These are phyloP conservation scores for Cytidiella melzeri DNA, from an alignment of 768 basidiomycete genomes.

Conservation along the genomic window DNA sequence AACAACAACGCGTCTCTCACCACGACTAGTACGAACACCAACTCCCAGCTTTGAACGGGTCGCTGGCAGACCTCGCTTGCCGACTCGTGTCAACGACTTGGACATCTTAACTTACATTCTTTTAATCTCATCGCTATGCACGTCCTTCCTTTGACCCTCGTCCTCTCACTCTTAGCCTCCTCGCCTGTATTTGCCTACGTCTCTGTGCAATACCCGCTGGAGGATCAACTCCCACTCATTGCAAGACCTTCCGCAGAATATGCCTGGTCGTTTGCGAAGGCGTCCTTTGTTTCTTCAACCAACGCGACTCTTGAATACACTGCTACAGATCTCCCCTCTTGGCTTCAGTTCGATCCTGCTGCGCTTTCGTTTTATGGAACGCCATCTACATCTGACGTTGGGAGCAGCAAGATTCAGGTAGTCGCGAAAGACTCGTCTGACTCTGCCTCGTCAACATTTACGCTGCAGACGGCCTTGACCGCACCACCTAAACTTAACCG, in stretches of 20 bases:
- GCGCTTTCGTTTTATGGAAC: slow-evolving; percentile 63
- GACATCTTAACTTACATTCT: slow-evolving; percentile 3
- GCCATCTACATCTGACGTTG: slow-evolving; percentile 58
- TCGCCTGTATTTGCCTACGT: slow-evolving; percentile 36
- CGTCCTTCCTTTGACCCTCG: slow-evolving; percentile 47
- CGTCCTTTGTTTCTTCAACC: slow-evolving; percentile 54
- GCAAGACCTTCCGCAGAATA: slow-evolving; percentile 62
- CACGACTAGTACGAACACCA: slow-evolving; percentile 13
- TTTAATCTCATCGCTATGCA: slow-evolving; percentile 47
- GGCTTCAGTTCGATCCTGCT: slow-evolving; percentile 68
- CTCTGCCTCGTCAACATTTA: slow-evolving; percentile 44
- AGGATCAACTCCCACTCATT: slow-evolving; percentile 71
- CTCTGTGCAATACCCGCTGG: slow-evolving; percentile 52
- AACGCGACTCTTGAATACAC: slow-evolving; percentile 44
- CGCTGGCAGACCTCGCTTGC: slow-evolving; percentile 23
- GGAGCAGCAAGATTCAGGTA: slow-evolving; percentile 53
- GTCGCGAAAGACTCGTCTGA: slow-evolving; percentile 50
- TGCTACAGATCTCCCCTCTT: slow-evolving; percentile 55
- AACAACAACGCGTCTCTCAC: slow-evolving; percentile 8
- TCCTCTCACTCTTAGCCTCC: slow-evolving; percentile 35
- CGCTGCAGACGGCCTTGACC: slow-evolving; percentile 49
- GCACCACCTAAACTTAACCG: slow-evolving; percentile 48
- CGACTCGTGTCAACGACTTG: slow-evolving; percentile 15
- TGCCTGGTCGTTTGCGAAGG: slow-evolving; percentile 59
- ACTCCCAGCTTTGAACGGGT: slow-evolving; percentile 9